These are phyloP conservation scores for Exophiala spinifera DNA, from an alignment of 2,329 filamentous ascomycete genomes.

Conservation along the genomic window DNA sequence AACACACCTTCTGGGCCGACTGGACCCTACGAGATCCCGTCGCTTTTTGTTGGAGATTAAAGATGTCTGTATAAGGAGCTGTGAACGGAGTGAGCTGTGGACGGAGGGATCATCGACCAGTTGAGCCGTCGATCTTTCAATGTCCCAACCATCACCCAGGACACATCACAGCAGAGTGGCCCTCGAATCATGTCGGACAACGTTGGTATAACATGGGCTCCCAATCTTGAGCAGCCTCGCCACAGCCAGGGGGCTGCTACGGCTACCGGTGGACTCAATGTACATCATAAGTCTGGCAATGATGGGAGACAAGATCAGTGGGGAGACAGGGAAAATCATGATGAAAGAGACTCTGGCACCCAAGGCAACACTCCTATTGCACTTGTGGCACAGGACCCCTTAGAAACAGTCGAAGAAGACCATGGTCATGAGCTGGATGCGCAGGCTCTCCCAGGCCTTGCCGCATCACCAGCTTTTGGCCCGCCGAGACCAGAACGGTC, in stretches of 20 bases:
- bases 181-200: constrained; percentile 19
- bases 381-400: constrained; percentile 12
- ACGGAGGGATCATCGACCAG: neutral
- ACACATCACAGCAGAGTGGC: neutral
- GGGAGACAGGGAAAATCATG: neutral
- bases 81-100: constrained; percentile 1
- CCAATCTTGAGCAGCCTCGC: constrained; percentile 12
- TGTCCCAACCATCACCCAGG: constrained; percentile 6
- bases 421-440: constrained; percentile 3
- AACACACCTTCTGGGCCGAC: neutral
- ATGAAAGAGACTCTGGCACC: constrained; percentile 15
- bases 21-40: neutral
- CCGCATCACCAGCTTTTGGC: constrained; percentile 7
- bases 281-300: neutral
- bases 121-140: constrained; percentile 1
- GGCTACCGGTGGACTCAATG: neutral
- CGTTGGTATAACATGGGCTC: constrained; percentile 23
- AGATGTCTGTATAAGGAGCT: constrained; percentile 3
- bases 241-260: neutral
- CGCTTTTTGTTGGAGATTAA: neutral
- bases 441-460: constrained; percentile 1
- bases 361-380: constrained; percentile 24
- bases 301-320: constrained; percentile 1
- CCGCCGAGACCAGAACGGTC: constrained; percentile 9
- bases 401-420: constrained; percentile 18